These are phyloP conservation scores for Aspergillus phoenicis DNA, from an alignment of 2,329 filamentous ascomycete species.

Conservation along the genomic window DNA sequence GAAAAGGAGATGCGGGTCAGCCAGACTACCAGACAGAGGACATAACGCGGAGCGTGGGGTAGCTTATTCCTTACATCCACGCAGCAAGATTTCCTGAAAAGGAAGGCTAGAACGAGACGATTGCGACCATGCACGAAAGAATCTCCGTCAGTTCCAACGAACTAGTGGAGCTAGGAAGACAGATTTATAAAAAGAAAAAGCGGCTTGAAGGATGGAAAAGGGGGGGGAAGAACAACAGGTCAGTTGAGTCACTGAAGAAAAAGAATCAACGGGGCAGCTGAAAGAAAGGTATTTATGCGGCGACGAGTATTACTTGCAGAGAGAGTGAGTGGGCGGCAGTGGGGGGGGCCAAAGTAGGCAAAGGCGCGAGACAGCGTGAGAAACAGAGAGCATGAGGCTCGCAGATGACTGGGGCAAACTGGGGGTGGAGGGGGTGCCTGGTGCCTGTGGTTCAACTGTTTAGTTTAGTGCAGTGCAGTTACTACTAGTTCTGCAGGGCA, in stretches of 20 bases:
- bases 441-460: slow-evolving; percentile 1
- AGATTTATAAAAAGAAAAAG: background rate
- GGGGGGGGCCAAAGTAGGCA: background rate
- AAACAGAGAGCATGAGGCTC: background rate
- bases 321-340: background rate
- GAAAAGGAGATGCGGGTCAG: background rate
- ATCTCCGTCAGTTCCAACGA: background rate
- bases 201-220: background rate
- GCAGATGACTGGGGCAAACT: slow-evolving; percentile 7
- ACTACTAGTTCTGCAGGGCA: background rate
- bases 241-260: background rate
- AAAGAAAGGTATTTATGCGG: background rate
- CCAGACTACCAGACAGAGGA: background rate
- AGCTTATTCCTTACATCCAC: background rate
- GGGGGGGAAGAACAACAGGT: background rate
- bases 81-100: background rate
- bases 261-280: background rate
- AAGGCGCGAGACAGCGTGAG: background rate
- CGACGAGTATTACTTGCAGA: background rate
- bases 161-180: background rate
- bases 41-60: too few species aligned
- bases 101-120: background rate
- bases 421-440: slow-evolving; percentile 5
- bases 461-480: background rate
- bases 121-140: slow-evolving; percentile 2